Evolutionary conservation across 2,329 filamentous ascomycete species (phyloP).

Genomic region (Fusarium sp.): DNA sequence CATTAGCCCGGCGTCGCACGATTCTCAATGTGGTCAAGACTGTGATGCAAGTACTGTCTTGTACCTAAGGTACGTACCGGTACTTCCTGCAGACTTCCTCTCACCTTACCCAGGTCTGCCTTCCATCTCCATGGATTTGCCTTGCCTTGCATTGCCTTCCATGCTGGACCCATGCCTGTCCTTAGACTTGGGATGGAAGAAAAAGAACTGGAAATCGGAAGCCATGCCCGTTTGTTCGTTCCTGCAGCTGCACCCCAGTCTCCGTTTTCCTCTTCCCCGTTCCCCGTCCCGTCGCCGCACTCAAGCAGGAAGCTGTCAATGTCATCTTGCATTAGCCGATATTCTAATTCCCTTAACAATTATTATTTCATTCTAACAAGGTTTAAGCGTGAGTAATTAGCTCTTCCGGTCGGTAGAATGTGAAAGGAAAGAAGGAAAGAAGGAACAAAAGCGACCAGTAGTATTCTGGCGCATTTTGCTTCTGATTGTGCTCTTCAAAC

Average conservation of each 20-base stretch:
- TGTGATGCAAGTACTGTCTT: neutral
- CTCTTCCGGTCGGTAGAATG: neutral
- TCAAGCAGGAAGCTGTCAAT: conserved; percentile 41
- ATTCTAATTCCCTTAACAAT: conserved; percentile 5
- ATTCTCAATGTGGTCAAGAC: conserved; percentile 9
- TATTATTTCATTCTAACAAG: neutral
- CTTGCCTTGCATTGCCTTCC: neutral
- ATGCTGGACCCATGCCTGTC: neutral
- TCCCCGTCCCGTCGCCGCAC: neutral
- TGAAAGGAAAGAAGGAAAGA: neutral
- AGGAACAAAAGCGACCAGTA: neutral
- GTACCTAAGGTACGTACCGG: conserved; percentile 22
- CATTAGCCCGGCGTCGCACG: conserved; percentile 44
- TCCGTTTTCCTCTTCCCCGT: neutral
- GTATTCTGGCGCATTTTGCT: conserved; percentile 13
- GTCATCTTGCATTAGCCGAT: conserved; percentile 45
- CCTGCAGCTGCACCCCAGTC: conserved; percentile 26
- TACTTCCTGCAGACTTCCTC: conserved; percentile 18
- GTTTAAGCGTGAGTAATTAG: neutral
- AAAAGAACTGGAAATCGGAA: conserved; percentile 1
- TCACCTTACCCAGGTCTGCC: neutral
- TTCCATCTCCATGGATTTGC: neutral
- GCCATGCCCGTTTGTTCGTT: conserved; percentile 6
- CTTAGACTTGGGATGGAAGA: conserved; percentile 7
- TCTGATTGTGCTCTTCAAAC: conserved; percentile 1